Evolutionary conservation across 2,329 filamentous ascomycete species (phyloP), one percentile per base, ranked within the genome.

Genomic region (Chaetomiaceae sp.): DNA sequence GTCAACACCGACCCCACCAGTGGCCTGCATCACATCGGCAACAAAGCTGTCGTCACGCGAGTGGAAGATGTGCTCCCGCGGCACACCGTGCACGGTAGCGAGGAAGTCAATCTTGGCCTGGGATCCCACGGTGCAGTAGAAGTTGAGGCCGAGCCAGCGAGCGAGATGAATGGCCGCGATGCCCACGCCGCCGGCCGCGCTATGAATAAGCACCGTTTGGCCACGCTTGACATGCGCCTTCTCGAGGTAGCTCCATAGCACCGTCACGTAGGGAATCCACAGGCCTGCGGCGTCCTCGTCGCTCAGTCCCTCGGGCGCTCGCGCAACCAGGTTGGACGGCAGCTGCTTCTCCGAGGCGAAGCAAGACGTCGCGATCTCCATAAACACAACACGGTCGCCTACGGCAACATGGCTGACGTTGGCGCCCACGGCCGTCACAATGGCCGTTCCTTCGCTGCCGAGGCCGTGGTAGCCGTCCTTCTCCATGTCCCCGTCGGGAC

Each of bases 41-140:
- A 59, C 58, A 52, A 75, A 74, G 1, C 62, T 62, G 1, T 44
- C 43, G 49, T 69, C 61, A 2, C 66, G 62, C 18, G 65, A 68
- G 21, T 25, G 32, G 14, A 44, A 44, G 29, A 44, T 44, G 16
- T 20, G 29, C 3, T 32, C 42, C 8, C 30, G 25, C 5, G 8
- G 16, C 2, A 44, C 30, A 3, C 42, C 42, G 8, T 44, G 30
- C 42, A 21, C 42, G 27, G 30, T 18, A 8, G 14, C 8, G 25
- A 44, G 18, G 14, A 44, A 14, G 14, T 13, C 14, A 3, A 27
- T 20, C 29, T 44, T 44, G 4, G 5, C 16, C 11, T 44, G 25
- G 16, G 42, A 44, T 18, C 42, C 42, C 8, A 33, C 42, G 25
- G 42, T 44, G 13, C 16, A 27, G 20, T 11, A 44, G 6, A 33